Percentiles rank a stretch among this genome's conserved stretches.
These are phyloP conservation scores for Solanum gandarillasii DNA, from an alignment of 257 asterid genomes.

Conservation along the genomic window DNA sequence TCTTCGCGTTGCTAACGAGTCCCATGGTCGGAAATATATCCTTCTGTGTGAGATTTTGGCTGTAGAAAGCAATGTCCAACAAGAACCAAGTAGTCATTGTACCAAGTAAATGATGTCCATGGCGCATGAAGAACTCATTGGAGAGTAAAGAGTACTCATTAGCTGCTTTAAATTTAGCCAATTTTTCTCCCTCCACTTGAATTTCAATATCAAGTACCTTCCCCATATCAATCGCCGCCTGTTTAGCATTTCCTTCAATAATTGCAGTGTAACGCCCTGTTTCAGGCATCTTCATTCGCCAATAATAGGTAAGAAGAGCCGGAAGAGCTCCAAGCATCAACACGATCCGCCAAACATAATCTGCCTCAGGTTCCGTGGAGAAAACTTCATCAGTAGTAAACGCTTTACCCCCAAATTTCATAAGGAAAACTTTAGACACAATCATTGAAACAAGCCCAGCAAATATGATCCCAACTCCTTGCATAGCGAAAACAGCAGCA, in stretches of 20 bases:
- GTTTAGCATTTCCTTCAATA: constrained; percentile 51
- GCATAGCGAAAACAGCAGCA: constrained; percentile 71
- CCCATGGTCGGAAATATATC: constrained; percentile 32
- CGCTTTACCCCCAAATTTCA: constrained; percentile 19
- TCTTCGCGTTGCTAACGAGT: constrained; percentile 12
- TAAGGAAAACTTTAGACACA: constrained; percentile 25
- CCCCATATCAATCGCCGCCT: constrained; percentile 56
- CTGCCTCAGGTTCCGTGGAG: constrained; percentile 44
- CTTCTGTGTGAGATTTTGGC: constrained; percentile 37
- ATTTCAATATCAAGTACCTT: constrained; percentile 47
- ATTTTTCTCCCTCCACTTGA: constrained; percentile 36
- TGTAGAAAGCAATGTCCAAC: constrained; percentile 31
- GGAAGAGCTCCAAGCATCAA: constrained; percentile 69
- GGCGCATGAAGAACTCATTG: constrained; percentile 25
- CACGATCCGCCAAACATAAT: constrained; percentile 52
- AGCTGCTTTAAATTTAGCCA: constrained; percentile 4
- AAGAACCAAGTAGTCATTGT: constrained; percentile 29
- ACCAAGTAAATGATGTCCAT: constrained; percentile 33
- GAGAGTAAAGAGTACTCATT: constrained; percentile 28
- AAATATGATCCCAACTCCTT: constrained; percentile 50
- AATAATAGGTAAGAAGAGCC: constrained; percentile 48
- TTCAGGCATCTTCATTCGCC: constrained; percentile 55
- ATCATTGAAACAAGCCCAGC: constrained; percentile 34
- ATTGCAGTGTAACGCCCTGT: constrained; percentile 59
- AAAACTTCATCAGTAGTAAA: constrained; percentile 10